Conservation (phyloP, 78 protist genomes). For the Chrysochromulina parva region DNA sequence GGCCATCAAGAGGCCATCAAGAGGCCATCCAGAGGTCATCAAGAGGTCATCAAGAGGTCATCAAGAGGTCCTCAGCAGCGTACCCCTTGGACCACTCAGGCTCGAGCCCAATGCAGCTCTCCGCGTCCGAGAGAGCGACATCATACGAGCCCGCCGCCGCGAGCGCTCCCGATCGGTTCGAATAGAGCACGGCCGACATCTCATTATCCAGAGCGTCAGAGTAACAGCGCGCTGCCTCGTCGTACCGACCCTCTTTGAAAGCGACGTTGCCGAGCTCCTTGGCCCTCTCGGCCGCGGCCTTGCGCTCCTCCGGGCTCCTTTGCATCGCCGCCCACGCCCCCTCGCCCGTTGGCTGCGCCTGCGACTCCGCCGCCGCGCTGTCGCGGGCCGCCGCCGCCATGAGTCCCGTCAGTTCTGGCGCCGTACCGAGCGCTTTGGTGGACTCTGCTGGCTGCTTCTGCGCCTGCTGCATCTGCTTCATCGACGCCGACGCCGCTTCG, state of each 20-base stretch:
- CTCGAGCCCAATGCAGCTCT: conserved; percentile 62
- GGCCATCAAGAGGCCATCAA: no score
- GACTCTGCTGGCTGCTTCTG: no score
- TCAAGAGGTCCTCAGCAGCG: neutral
- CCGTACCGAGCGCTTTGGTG: no score
- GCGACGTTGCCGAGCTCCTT: conserved; percentile 73
- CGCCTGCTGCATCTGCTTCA: neutral
- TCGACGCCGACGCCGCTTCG: neutral
- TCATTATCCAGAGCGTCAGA: conserved; percentile 54
- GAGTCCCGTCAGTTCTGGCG: no score
- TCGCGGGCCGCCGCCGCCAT: no score
- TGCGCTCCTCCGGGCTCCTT: neutral
- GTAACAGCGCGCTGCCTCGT: conserved; percentile 61
- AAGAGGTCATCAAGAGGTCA: no score
- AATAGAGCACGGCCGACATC: conserved; percentile 71
- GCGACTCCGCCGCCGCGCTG: neutral
- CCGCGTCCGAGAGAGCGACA: conserved; percentile 81
- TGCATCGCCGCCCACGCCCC: no score
- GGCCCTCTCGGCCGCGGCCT: conserved; percentile 50
- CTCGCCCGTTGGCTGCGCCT: neutral
- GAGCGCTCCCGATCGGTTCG: conserved; percentile 86
- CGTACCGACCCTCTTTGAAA: conserved; percentile 68
- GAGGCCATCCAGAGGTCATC: no score
- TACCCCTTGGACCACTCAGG: conserved; percentile 91
- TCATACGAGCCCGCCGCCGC: conserved; percentile 56